phyloP scores from a whole-genome alignment of 345 rosid genomes.

The Balakata baccata region DNA sequence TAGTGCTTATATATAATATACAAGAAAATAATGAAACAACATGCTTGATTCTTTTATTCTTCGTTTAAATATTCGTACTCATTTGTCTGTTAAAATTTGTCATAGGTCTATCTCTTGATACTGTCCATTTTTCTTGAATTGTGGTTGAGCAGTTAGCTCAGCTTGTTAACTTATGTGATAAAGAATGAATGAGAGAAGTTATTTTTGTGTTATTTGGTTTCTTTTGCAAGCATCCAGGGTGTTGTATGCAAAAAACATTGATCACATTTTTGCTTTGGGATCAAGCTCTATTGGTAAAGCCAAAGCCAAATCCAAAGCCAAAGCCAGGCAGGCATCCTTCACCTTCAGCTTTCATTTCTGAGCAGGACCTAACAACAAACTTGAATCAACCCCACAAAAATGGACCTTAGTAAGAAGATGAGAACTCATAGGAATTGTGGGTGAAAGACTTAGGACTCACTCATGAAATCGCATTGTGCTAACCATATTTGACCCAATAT shows the following conservation, averaged over 20 bases:
- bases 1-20: slow-evolving; percentile 23
- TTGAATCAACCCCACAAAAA: not conserved
- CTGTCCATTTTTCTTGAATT: not conserved
- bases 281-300: not conserved
- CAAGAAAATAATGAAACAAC: slow-evolving; percentile 19
- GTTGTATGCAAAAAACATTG: not conserved
- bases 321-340: too few relatives aligned
- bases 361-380: not conserved
- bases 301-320: too few relatives aligned
- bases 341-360: not conserved
- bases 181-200: not conserved
- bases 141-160: not conserved
- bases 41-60: slow-evolving; percentile 40
- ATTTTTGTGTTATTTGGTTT: not conserved
- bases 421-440: too few relatives aligned
- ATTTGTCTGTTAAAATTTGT: slow-evolving; percentile 13
- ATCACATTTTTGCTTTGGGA: not conserved
- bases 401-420: too few relatives aligned
- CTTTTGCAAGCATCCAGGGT: not conserved
- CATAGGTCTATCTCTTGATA: not conserved
- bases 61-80: slow-evolving; percentile 17
- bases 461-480: not conserved
- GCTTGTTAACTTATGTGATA: not conserved
- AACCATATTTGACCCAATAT: not conserved
- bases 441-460: too few relatives aligned